A percentile compares a stretch with the other conserved stretches of the same genome.
Conservation (phyloP, 352 stramenopile genomes). For the Sclerospora graminicola region DNA sequence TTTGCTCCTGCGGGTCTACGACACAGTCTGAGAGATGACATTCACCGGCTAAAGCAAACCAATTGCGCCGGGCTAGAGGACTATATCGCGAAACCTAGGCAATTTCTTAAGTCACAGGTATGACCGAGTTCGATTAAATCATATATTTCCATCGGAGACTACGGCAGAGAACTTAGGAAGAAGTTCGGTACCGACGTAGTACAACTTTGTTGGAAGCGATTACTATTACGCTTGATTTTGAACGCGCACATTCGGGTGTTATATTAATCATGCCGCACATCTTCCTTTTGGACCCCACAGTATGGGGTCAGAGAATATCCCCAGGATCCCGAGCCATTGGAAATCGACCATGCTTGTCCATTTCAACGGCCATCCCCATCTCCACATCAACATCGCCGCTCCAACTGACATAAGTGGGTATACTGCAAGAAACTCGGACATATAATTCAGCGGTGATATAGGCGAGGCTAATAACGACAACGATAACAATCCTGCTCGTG, state of each 20-base stretch:
- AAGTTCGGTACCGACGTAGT: slow-evolving; percentile 5
- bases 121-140: slow-evolving; percentile 9
- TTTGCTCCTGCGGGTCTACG: too few relatives aligned
- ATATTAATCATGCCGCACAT: background rate
- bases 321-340: background rate
- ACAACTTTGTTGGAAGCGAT: slow-evolving; percentile 1
- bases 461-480: background rate
- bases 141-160: slow-evolving; percentile 2
- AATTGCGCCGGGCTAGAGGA: slow-evolving; percentile 5
- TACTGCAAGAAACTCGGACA: background rate
- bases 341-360: background rate
- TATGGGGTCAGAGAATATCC: background rate
- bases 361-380: background rate
- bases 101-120: slow-evolving; percentile 9
- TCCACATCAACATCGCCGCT: background rate
- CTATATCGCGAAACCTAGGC: slow-evolving; percentile 1
- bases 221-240: slow-evolving; percentile 1
- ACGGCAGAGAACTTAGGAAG: background rate
- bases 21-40: too few relatives aligned
- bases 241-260: background rate
- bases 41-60: slow-evolving; percentile 3
- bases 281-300: background rate
- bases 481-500: background rate
- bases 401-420: background rate
- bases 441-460: background rate